Evolutionary conservation across 1,284 basidiomycete species (phyloP).

Genomic region (Sporisorium exsertum): DNA sequence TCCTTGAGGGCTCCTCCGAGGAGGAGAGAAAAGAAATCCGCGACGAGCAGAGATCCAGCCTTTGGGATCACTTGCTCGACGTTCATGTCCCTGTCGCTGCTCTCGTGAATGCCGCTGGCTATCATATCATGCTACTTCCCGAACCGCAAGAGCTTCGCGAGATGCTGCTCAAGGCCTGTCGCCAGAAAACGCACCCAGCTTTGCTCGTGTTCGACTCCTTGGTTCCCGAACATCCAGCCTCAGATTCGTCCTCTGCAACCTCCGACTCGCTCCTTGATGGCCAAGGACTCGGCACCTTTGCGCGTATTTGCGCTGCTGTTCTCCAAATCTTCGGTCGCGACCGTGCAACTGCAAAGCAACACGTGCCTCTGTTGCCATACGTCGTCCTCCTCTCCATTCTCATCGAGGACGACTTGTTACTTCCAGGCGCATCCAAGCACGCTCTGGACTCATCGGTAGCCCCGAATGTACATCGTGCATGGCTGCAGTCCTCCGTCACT

Average conservation of each 20-base stretch:
- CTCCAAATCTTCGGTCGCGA: conserved; percentile 76
- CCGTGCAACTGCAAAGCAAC: conserved; percentile 75
- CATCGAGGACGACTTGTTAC: conserved; percentile 70
- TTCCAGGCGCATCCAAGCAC: conserved; percentile 70
- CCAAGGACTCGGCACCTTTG: conserved; percentile 76
- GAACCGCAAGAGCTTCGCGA: conserved; percentile 24
- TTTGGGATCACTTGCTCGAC: conserved; percentile 41
- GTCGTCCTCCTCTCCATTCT: conserved; percentile 65
- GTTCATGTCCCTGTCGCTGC: conserved; percentile 30
- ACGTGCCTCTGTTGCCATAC: conserved; percentile 74
- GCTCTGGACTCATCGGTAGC: conserved; percentile 17
- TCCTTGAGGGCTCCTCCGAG: conserved; percentile 7
- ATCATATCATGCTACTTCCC: conserved; percentile 20
- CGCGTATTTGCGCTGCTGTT: conserved; percentile 76
- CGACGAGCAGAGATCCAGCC: conserved; percentile 6
- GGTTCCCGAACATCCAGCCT: conserved; percentile 9
- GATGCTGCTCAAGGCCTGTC: conserved; percentile 30
- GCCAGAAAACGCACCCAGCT: conserved; percentile 20
- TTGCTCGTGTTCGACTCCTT: conserved; percentile 45
- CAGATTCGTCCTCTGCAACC: neutral
- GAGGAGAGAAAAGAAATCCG: conserved; percentile 13
- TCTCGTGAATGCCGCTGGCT: conserved; percentile 13
- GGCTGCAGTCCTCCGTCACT: conserved; percentile 48
- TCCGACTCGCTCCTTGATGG: conserved; percentile 69
- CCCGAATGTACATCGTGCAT: conserved; percentile 11